Base-by-base conservation (phyloP, 768 basidiomycete species). In the Lactifluus subvellereus region DNA sequence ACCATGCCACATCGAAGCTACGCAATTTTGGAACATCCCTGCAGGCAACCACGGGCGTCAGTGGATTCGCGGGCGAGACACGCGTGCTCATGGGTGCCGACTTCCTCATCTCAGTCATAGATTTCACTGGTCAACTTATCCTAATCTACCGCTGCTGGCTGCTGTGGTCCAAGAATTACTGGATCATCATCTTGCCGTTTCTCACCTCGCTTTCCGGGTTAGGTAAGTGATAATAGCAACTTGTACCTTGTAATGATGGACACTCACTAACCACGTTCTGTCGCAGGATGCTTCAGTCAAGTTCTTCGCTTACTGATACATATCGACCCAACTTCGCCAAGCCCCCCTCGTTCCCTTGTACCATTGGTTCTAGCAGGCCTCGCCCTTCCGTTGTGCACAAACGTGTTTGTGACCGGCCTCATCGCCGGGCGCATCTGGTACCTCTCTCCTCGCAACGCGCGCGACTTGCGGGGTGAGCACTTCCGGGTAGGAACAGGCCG, bases 101-200 rank as follows among this genome's bases (percentile, higher is more conserved):
- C 66, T 62, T 75, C 22, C 62, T 78, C 47, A 71, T 77, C 58
- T 75, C 76, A 1, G 54, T 77, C 38, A 69, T 72, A 0, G 76
- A 77, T 64, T 71, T 78, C 43, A 35, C 75, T 22, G 77, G 76
- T 1, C 71, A 77, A 66, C 16, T 72, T 40, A 63, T 74, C 51
- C 72, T 78, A 38, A 65, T 77, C 33, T 79, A 78, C 59, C 79
- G 79, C 38, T 78, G 76, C 68, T 80, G 75, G 73, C 66, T 76
- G 62, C 51, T 80, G 51, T 80, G 78, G 77, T 71, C 66, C 1
- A 68, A 65, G 54, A 75, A 72, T 43, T 72, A 72, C 59, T 72
- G 69, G 60, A 49, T 79, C 40, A 53, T 74, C 32, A 43, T 76
- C 27, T 51, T 78, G 2, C 79, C 78, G 3, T 49, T 73, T 57